These are phyloP conservation scores for Cicer arietinum DNA, from an alignment of 306 rosid genomes.

Conservation along the genomic window DNA sequence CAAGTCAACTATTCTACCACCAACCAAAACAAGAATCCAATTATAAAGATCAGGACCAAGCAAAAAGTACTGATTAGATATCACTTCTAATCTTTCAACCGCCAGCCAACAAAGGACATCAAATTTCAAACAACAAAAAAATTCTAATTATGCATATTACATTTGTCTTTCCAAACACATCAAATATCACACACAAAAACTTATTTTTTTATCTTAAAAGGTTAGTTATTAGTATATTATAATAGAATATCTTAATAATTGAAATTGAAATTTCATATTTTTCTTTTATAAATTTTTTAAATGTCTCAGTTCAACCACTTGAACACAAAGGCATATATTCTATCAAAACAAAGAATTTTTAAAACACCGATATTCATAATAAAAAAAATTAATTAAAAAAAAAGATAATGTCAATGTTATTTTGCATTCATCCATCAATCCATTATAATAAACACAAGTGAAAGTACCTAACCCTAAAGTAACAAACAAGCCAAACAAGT, in stretches of 20 bases:
- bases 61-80: not conserved
- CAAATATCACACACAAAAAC: not conserved
- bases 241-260: no score
- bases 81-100: not conserved
- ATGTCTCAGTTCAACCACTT: no score
- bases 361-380: not conserved
- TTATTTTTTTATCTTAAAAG: no score
- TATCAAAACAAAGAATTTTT: not conserved
- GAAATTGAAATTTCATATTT: no score
- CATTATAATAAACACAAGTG: not conserved
- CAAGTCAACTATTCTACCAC: not conserved
- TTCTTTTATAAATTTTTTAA: not conserved
- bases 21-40: not conserved
- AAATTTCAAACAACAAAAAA: not conserved
- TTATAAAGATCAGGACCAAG: not conserved
- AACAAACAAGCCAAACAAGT: not conserved
- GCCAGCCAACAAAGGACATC: not conserved
- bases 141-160: not conserved
- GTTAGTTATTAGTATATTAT: no score
- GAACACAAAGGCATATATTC: no score
- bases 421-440: conserved; percentile 3
- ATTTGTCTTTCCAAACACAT: not conserved
- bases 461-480: conserved; percentile 6
- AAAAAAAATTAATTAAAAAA: not conserved
- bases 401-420: not conserved